A percentile compares a stretch with the other conserved stretches of the same genome.
Conservation (phyloP, 129 eudicot genomes). For the Silybum marianum region DNA sequence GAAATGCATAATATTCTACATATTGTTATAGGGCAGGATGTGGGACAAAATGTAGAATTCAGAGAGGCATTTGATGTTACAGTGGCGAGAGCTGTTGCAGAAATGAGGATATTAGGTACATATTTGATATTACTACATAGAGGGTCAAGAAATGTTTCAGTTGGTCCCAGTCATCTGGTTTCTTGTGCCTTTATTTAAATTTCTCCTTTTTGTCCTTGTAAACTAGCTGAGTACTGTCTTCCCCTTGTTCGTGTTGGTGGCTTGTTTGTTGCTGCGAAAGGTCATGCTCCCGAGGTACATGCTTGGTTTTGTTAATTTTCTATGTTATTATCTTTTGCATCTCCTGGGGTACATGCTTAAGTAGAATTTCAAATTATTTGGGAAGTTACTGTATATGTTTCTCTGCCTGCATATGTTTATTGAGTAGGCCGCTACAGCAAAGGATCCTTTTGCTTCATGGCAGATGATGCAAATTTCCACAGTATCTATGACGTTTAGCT, state of each 20-base stretch:
- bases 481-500: neutral
- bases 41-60: conserved; percentile 67
- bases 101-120: conserved; percentile 85
- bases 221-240: conserved; percentile 89
- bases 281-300: conserved; percentile 91
- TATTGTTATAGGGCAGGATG: conserved; percentile 64
- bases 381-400: neutral
- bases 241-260: conserved; percentile 97
- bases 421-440: neutral
- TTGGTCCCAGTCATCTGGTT: neutral
- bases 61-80: conserved; percentile 92
- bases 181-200: conserved; percentile 13
- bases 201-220: conserved; percentile 13
- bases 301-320: neutral
- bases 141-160: neutral
- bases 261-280: conserved; percentile 95
- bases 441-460: conserved; percentile 11
- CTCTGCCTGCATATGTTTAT: neutral
- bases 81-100: conserved; percentile 97
- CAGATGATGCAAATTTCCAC: conserved; percentile 2
- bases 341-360: neutral
- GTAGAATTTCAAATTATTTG: conserved; percentile 13
- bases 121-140: conserved; percentile 2
- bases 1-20: conserved; percentile 28
- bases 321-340: neutral